phyloP scores from a whole-genome alignment of 176 grass and related monocot genomes.

The Tuctoria greenei region DNA sequence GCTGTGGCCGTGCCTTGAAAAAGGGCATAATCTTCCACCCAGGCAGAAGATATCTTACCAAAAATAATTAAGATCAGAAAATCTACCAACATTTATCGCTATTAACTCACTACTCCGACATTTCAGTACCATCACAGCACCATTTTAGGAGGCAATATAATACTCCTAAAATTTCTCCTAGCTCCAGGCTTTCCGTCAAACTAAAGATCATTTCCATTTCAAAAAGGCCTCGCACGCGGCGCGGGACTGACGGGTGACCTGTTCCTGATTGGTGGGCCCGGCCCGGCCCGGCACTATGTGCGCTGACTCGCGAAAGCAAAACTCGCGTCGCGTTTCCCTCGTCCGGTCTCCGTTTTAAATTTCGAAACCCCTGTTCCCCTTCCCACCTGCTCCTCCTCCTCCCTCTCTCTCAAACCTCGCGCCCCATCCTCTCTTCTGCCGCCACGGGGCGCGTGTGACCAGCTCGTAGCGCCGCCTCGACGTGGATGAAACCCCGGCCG shows the following conservation, averaged over 20 bases:
- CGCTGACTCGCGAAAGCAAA: background rate
- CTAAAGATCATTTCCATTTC: background rate
- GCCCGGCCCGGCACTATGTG: background rate
- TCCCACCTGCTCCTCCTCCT: slow-evolving; percentile 17
- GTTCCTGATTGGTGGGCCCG: background rate
- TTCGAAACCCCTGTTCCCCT: slow-evolving; percentile 48
- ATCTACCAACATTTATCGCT: background rate
- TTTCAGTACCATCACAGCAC: background rate
- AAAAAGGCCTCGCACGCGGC: slow-evolving; percentile 3
- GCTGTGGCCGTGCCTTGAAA: too few relatives aligned
- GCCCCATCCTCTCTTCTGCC: slow-evolving; percentile 23
- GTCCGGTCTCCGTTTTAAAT: slow-evolving; percentile 68
- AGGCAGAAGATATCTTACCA: background rate
- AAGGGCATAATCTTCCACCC: background rate
- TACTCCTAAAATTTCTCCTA: background rate
- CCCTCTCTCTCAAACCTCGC: slow-evolving; percentile 36
- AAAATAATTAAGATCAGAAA: background rate
- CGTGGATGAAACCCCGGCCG: background rate
- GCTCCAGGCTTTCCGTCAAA: background rate
- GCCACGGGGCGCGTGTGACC: slow-evolving; percentile 32
- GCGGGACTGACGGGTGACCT: background rate
- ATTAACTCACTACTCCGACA: background rate
- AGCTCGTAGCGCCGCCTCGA: slow-evolving; percentile 5
- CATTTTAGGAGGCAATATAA: too few relatives aligned
- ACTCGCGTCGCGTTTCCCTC: slow-evolving; percentile 7